Evolutionary conservation across 2,329 filamentous ascomycete genomes (phyloP).

Genomic region (Fusarium setosum): DNA sequence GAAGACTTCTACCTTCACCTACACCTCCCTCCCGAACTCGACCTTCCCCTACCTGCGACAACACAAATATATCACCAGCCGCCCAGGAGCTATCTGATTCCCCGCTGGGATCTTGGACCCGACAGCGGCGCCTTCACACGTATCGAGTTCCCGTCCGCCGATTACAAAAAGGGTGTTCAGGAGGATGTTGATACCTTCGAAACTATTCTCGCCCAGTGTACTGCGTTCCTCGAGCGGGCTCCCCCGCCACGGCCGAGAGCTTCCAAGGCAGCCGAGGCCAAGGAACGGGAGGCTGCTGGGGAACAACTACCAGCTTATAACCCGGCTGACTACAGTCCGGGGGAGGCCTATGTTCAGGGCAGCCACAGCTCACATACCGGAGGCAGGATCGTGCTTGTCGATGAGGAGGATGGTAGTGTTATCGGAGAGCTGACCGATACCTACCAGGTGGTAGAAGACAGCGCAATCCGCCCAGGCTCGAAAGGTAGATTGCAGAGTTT

Average conservation of each 20-base stretch:
- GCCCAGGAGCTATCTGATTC: slow-evolving; percentile 91
- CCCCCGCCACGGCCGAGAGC: slow-evolving; percentile 64
- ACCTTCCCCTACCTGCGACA: slow-evolving; percentile 91
- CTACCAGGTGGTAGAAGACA: slow-evolving; percentile 83
- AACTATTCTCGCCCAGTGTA: slow-evolving; percentile 97
- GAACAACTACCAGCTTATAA: slow-evolving; percentile 76
- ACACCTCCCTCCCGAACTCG: slow-evolving; percentile 92
- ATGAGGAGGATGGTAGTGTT: slow-evolving; percentile 96
- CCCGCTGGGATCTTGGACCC: slow-evolving; percentile 91
- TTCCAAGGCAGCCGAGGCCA: slow-evolving; percentile 50
- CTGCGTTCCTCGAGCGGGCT: slow-evolving; percentile 90
- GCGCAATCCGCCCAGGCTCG: slow-evolving; percentile 82
- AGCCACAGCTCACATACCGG: slow-evolving; percentile 62
- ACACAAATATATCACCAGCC: slow-evolving; percentile 98
- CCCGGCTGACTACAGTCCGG: slow-evolving; percentile 81
- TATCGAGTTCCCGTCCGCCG: slow-evolving; percentile 86
- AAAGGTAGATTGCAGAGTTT: slow-evolving; percentile 74
- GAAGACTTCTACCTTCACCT: slow-evolving; percentile 98
- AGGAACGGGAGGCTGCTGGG: slow-evolving; percentile 53
- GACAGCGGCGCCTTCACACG: slow-evolving; percentile 91
- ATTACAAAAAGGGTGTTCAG: slow-evolving; percentile 79
- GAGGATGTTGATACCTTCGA: slow-evolving; percentile 97
- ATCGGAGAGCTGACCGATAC: slow-evolving; percentile 90
- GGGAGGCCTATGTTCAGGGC: slow-evolving; percentile 79
- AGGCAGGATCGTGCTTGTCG: slow-evolving; percentile 89